These are phyloP conservation scores for Paecilomyces sp. DNA, from an alignment of 2,329 filamentous ascomycete species.

Conservation along the genomic window DNA sequence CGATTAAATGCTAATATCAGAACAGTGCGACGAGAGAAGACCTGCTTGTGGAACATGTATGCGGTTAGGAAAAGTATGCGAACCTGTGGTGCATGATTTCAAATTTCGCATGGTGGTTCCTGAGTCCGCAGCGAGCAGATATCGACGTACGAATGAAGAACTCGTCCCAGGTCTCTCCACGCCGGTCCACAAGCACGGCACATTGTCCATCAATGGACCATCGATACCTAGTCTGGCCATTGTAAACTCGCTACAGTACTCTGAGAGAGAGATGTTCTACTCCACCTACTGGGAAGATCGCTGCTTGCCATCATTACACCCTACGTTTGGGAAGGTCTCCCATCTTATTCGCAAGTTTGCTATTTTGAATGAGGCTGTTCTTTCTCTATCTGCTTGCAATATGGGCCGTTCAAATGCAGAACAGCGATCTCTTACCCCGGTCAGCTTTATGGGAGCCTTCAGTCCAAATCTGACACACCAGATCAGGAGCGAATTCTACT, in stretches of 20 bases:
- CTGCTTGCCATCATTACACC: slow-evolving; percentile 17
- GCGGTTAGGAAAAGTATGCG: slow-evolving; percentile 12
- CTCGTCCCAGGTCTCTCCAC: not conserved
- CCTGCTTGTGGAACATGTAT: slow-evolving; percentile 16
- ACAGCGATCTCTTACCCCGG: not conserved
- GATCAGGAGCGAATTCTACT: slow-evolving; percentile 17
- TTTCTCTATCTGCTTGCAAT: slow-evolving; percentile 15
- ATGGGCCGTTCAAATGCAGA: slow-evolving; percentile 12
- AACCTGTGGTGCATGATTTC: slow-evolving; percentile 5
- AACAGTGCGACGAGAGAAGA: slow-evolving; percentile 16
- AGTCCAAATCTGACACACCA: slow-evolving; percentile 14
- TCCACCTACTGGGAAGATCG: slow-evolving; percentile 17
- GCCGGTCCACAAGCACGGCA: not conserved
- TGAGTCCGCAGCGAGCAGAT: not conserved
- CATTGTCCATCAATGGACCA: not conserved
- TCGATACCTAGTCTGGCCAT: not conserved
- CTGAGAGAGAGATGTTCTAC: slow-evolving; percentile 17
- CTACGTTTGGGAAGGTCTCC: slow-evolving; percentile 9
- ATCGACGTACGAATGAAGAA: not conserved
- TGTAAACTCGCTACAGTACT: slow-evolving; percentile 12
- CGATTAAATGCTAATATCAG: not conserved
- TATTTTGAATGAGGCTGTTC: slow-evolving; percentile 10
- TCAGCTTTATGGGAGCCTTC: slow-evolving; percentile 1
- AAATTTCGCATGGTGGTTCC: slow-evolving; percentile 7
- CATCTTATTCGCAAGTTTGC: not conserved